Evolutionary conservation across 2,329 filamentous ascomycete species (phyloP), one percentile per base, ranked within the genome.

Genomic region (Xylaria hypoxylon): DNA sequence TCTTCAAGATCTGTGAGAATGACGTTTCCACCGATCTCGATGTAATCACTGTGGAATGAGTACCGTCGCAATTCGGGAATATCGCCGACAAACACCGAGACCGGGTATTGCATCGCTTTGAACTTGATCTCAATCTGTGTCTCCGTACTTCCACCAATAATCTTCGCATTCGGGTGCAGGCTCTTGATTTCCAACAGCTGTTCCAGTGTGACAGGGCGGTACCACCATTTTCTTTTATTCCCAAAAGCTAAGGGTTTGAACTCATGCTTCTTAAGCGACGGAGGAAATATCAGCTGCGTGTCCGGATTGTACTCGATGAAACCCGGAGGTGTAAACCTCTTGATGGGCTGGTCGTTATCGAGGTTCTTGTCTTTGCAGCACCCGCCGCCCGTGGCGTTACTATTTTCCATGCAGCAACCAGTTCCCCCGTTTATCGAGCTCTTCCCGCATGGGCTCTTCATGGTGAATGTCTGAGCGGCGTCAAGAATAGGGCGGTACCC

Each of bases 71-170:
- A 82, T 79, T 98, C 96, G 0, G 92, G 84, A 65, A 99, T 97
- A 74, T 99, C 96, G 11, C 95, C 94, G 10, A 98, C 92, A 71
- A 91, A 98, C 0, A 99, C 92, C 0, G 94, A 97, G 1, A 92
- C 89, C 3, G 91, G 90, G 77, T 98, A 98, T 73, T 94, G 87
- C 84, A 97, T 88, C 0, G 91, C 93, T 82, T 98, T 98, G 86
- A 99, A 98, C 80, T 97, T 97, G 81, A 96, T 92, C 80, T 99
- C 96, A 67, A 99, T 98, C 79, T 98, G 96, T 0, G 95, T 98
- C 79, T 99, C 96, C 2, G 94, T 97, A 77, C 94, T 97, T 68
- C 96, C 96, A 56, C 94, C 95, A 68, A 99, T 97, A 68, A 99
- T 89, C 79, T 98, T 99, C 4, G 95, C 93, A 28, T 90, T 89